Evolutionary conservation across 2,329 filamentous ascomycete species (phyloP), one percentile per base, ranked within the genome.

Genomic region (Niveomyces coronatus): DNA sequence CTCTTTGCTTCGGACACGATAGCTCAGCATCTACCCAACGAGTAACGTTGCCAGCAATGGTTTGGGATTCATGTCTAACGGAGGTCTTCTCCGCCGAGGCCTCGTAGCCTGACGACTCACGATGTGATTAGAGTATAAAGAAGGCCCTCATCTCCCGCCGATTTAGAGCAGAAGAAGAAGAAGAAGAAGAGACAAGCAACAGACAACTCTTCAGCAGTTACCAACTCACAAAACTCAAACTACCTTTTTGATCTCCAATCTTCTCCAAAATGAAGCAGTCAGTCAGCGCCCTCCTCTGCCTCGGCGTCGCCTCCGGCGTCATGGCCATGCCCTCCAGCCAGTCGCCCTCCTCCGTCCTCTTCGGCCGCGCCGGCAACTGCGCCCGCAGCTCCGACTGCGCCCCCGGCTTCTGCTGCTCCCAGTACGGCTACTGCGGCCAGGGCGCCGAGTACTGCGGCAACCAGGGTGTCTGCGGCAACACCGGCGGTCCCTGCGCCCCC

Each of bases 341-440:
- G 24, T 16, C 34, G 9, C 16, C 16, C 9, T 26, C 11, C 11
- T 26, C n/a, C 22, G 22, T 15, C 18, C 24, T 37, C 9, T 26
- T 41, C 40, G 44, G 37, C 37, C 27, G 40, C 41, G 36, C 41
- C 15, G 31, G 43, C 40, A 41, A 37, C 9, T 45, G 42, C 31
- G 48, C 49, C 22, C 42, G 32, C 40, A 35, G 40, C 29, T 34
- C 41, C 23, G 41, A 37, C 26, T 37, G 35, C 35, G 8, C 35
- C 18, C 3, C 26, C 4, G 35, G 35, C 26, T 30, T 26, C 27
- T 48, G 46, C 43, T 48, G 46, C 46, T 42, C 37, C n/a, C 18
- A 42, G 35, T 46, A 43, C 26, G 44, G 44, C 20, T 48, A 41
- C 39, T 48, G 47, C 37, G 47, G 47, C 9, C 35, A 22, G 27